Evolutionary conservation across 73 alveolate genomes (phyloP).

Genomic region (Symbiodinium pilosum): DNA sequence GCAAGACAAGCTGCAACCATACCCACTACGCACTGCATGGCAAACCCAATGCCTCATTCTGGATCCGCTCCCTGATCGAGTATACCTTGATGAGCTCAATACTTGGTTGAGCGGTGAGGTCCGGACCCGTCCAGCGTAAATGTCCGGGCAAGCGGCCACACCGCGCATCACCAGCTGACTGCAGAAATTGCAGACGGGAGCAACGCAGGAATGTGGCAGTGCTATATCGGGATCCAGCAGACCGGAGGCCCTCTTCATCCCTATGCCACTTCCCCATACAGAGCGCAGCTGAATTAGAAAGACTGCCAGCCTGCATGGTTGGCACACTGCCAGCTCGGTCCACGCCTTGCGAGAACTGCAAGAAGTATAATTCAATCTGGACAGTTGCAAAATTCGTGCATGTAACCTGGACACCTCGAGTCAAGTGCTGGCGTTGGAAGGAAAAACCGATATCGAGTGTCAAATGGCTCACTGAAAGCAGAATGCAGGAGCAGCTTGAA

Average conservation of each 20-base stretch:
- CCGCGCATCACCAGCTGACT: neutral
- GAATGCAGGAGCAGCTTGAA: neutral
- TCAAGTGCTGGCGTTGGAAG: too few species aligned
- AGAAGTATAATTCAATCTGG: too few species aligned
- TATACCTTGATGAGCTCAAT: neutral
- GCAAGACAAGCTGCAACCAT: too few species aligned
- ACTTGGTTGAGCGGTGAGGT: neutral
- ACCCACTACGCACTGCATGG: too few species aligned
- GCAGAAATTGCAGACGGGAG: neutral
- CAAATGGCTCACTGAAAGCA: neutral
- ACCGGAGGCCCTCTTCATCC: too few species aligned
- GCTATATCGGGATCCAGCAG: too few species aligned
- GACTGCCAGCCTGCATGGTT: conserved; percentile 26
- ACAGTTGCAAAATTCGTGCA: too few species aligned
- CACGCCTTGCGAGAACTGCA: conserved; percentile 18
- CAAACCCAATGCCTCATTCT: conserved; percentile 2
- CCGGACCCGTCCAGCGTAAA: too few species aligned
- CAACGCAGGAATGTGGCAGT: neutral
- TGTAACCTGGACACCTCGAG: too few species aligned
- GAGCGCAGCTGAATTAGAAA: neutral
- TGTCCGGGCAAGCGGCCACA: neutral
- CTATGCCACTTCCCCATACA: too few species aligned
- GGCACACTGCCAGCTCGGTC: conserved; percentile 58
- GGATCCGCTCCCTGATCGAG: conserved; percentile 77
- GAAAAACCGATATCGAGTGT: too few species aligned